Evolutionary conservation across 192 early-diverging fungal genomes (phyloP).

Genomic region (Pilobolus umbonatus): DNA sequence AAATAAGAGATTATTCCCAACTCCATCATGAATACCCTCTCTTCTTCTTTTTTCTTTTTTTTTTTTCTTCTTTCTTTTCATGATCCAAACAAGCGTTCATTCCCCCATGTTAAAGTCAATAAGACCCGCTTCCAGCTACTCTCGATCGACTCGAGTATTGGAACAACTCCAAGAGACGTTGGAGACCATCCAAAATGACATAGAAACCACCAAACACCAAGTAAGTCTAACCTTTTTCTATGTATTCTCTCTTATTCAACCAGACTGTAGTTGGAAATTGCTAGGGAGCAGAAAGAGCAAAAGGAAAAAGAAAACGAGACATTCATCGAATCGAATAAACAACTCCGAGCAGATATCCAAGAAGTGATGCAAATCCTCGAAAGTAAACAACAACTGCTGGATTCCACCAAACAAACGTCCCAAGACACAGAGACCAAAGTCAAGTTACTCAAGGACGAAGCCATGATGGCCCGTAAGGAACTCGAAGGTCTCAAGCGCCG

Average conservation of each 20-base stretch:
- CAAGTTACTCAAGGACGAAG: constrained; percentile 26
- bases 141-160: constrained; percentile 17
- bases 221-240: not conserved
- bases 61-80: not conserved
- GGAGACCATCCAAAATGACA: constrained; percentile 14
- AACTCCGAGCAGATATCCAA: constrained; percentile 22
- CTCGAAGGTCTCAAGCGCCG: constrained; percentile 22
- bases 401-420: constrained; percentile 20
- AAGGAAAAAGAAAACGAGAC: constrained; percentile 12
- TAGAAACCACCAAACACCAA: constrained; percentile 3
- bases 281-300: constrained; percentile 1
- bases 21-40: not conserved
- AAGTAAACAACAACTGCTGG: constrained; percentile 25
- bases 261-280: not conserved
- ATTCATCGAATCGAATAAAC: constrained; percentile 21
- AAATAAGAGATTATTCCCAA: too few species aligned
- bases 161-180: constrained; percentile 11
- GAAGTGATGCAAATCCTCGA: constrained; percentile 31
- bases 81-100: constrained; percentile 5
- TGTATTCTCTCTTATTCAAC: not conserved
- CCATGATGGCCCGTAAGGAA: constrained; percentile 21
- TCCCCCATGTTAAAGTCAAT: not conserved
- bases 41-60: not conserved
- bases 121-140: not conserved
- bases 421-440: constrained; percentile 18